phyloP scores from a whole-genome alignment of 257 asterid species.

The Datura wrightii region DNA sequence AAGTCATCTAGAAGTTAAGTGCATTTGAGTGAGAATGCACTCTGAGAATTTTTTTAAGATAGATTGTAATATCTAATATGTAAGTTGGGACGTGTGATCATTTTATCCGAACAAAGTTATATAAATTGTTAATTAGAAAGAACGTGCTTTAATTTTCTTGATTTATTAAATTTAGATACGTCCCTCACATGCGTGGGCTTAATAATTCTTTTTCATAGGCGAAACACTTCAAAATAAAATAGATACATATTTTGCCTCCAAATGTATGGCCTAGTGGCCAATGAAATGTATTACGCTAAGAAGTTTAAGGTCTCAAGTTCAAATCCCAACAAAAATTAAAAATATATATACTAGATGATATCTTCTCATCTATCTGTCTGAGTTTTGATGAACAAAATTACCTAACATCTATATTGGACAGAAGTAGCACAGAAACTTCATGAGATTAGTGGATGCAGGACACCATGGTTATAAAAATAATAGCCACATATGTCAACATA shows the following conservation, averaged over 20 bases:
- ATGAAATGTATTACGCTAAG: not conserved
- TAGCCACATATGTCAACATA: not conserved
- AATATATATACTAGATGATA: no score
- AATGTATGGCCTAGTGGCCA: not conserved
- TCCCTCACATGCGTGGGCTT: not conserved
- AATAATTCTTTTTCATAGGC: not conserved
- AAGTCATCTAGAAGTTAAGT: constrained; percentile 31
- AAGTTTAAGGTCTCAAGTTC: not conserved
- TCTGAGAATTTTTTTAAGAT: not conserved
- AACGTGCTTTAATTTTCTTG: not conserved
- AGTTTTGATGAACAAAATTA: no score
- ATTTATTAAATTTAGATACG: not conserved
- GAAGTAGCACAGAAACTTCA: no score
- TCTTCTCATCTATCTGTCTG: no score
- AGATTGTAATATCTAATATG: not conserved
- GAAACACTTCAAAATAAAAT: not conserved
- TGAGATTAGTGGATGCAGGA: no score
- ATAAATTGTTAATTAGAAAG: not conserved
- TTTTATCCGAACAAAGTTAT: not conserved
- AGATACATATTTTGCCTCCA: not conserved
- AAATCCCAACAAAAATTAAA: not conserved
- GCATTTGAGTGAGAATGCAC: constrained; percentile 22
- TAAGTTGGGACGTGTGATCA: not conserved
- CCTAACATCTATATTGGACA: no score
- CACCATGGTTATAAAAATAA: not conserved